A percentile compares a stretch with the other conserved stretches of the same genome.
Evolutionary conservation across 257 asterid species (phyloP).

Genomic region (Solanum okadae): DNA sequence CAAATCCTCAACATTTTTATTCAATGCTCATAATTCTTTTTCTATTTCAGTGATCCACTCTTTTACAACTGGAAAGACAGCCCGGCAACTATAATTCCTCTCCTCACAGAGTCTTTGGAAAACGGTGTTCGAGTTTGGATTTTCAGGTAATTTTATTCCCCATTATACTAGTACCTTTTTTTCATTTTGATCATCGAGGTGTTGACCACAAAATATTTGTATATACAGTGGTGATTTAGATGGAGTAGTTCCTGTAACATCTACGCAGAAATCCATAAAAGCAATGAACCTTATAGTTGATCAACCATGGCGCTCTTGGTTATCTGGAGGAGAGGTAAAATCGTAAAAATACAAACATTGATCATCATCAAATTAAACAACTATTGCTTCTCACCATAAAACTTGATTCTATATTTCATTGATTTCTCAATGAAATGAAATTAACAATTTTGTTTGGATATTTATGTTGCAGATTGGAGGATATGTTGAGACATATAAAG

Average conservation of each 20-base stretch:
- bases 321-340: background rate
- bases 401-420: background rate
- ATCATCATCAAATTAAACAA: background rate
- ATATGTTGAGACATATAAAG: background rate
- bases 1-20: background rate
- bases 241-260: constrained; percentile 16
- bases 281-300: constrained; percentile 1
- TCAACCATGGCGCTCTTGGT: constrained; percentile 3
- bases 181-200: background rate
- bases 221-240: constrained; percentile 2
- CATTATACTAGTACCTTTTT: background rate
- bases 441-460: background rate
- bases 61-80: background rate
- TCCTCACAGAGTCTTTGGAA: constrained; percentile 3
- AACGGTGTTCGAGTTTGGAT: constrained; percentile 8
- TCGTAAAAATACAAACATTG: background rate
- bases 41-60: constrained; percentile 1
- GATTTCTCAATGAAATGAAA: background rate
- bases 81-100: background rate
- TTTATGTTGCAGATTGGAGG: constrained; percentile 1
- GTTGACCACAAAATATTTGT: background rate
- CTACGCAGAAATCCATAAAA: background rate
- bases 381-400: background rate
- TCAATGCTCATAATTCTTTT: background rate
- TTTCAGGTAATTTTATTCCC: background rate